These are phyloP conservation scores for Starmerella powellii DNA, from an alignment of 805 yeast genomes.

Conservation along the genomic window DNA sequence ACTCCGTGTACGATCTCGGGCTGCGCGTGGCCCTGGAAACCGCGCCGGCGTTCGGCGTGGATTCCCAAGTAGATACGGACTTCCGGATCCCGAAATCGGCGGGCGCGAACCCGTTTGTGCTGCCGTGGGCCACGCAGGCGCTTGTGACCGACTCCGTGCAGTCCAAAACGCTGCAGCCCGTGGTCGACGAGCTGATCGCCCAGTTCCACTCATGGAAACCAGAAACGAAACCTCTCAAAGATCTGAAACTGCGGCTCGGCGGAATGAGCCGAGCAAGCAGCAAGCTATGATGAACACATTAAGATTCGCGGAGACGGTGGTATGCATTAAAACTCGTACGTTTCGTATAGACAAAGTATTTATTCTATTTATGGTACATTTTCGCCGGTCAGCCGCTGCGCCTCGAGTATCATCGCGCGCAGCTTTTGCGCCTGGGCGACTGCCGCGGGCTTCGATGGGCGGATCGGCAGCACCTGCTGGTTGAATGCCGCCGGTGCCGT, in stretches of 20 bases:
- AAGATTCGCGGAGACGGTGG: no score
- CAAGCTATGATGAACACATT: conserved; percentile 25
- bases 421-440: conserved; percentile 1
- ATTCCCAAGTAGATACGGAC: conserved; percentile 22
- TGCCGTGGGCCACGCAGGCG: conserved; percentile 92
- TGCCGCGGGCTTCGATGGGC: not conserved
- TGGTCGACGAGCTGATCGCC: conserved; percentile 44
- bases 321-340: no score
- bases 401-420: conserved; percentile 2
- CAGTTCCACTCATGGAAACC: conserved; percentile 79
- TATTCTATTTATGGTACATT: not conserved
- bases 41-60: conserved; percentile 35
- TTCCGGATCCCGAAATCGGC: conserved; percentile 42
- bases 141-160: conserved; percentile 47
- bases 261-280: conserved; percentile 30
- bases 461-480: no score
- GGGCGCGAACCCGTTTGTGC: conserved; percentile 61
- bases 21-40: conserved; percentile 66
- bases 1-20: conserved; percentile 72
- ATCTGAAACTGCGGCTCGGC: conserved; percentile 65
- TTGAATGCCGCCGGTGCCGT: no score
- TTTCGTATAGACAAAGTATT: no score
- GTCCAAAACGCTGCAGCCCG: conserved; percentile 28
- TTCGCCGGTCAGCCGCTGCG: not conserved
- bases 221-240: conserved; percentile 66